Percentiles rank a stretch among this genome's conserved stretches.
Conservation (phyloP, 345 rosid genomes). For the Laguncularia racemosa region DNA sequence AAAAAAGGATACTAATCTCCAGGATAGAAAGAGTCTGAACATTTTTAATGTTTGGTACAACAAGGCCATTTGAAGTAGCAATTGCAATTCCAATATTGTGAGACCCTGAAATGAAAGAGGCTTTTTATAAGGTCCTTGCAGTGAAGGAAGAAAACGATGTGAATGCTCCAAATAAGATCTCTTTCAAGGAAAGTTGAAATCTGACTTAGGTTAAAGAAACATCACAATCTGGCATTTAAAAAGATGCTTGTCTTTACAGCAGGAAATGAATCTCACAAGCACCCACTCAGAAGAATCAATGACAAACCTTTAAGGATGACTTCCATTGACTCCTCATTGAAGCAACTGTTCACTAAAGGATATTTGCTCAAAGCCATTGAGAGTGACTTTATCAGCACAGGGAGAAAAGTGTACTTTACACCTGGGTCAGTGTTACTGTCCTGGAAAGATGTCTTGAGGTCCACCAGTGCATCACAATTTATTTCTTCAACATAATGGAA, state of each 20-base stretch:
- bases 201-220: neutral
- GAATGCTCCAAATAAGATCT: neutral
- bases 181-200: neutral
- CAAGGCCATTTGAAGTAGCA: conserved; percentile 85
- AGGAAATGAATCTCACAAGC: neutral
- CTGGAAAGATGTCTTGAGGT: conserved; percentile 66
- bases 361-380: conserved; percentile 75
- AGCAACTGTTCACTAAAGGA: conserved; percentile 82
- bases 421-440: conserved; percentile 52
- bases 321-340: conserved; percentile 66
- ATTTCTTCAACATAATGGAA: conserved; percentile 94
- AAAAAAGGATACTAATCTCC: conserved; percentile 38
- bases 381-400: conserved; percentile 69
- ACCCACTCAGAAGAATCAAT: neutral
- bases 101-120: conserved; percentile 39
- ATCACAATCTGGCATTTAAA: neutral
- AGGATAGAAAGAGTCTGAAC: conserved; percentile 68
- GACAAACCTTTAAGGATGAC: conserved; percentile 58
- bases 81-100: conserved; percentile 95
- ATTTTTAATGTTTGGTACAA: conserved; percentile 90
- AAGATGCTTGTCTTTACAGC: neutral
- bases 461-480: conserved; percentile 66
- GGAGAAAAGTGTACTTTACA: conserved; percentile 83
- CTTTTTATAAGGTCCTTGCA: neutral
- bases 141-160: neutral